Base-by-base conservation (phyloP, 345 rosid species). In the Hevea brasiliensis region DNA sequence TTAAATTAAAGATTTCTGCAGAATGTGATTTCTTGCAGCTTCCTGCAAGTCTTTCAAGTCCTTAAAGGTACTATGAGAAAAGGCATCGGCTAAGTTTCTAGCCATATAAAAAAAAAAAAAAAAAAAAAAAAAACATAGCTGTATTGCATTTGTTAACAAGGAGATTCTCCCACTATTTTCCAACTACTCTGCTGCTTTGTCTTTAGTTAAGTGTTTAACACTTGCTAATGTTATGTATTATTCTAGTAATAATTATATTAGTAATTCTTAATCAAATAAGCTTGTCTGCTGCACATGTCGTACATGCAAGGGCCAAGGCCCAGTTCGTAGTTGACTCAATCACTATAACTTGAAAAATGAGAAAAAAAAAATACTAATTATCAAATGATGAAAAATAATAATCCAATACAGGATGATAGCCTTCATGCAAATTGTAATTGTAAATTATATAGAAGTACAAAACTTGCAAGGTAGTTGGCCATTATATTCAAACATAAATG, bases 271-370 rank as follows among this genome's bases (percentile, higher is more conserved):
- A 50, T 59, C 72, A 67, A 56, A 55, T 60, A 35, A 18, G 59
- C 8, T 64, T 41, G 72, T 41, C 35, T 51, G 18, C 21, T 20
- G 66, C 82, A 80, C 74, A 61, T 74, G 85, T 75, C 79, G 41
- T 40, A 18, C 89, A 84, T 84, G 87, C 87, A 82, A 57, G 44
- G 72, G 72, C 13, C 51, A 51, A 7, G 57, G 32, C 27, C 72
- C 13, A 42, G 62, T 20, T 47, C 70, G 53, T 6, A 45, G 80
- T 80, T 85, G 85, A 75, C 85, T 79, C 50, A 21, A 18, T 47
- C 32, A 51, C 23, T 58, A 65, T 57, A 42, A 13, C 35, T 26
- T 45, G 3, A 32, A 32, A 4, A 32, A 32, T 1, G 53, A 72
- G 6, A 50, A 48, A 48, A 14, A 32, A n/a, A n/a, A 32, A 32